Evolutionary conservation across 108 stramenopile species (phyloP).

Genomic region (Nitzschia sp.): DNA sequence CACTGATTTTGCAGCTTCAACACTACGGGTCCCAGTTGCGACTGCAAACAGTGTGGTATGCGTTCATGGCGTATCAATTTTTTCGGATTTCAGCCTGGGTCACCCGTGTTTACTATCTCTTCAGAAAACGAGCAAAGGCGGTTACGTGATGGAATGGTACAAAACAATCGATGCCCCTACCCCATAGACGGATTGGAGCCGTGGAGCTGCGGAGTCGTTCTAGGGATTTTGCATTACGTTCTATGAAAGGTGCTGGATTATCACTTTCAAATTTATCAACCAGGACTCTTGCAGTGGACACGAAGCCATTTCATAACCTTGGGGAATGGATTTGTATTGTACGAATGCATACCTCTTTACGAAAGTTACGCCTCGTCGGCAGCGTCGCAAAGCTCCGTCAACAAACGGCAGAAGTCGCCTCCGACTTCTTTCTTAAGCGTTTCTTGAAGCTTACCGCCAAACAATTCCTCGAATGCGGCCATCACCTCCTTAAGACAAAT

Average conservation of each 20-base stretch:
- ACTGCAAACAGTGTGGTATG: conserved; percentile 69
- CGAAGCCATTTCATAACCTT: too few relatives aligned
- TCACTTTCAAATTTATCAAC: too few relatives aligned
- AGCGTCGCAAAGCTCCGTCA: conserved; percentile 46
- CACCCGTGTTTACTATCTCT: conserved; percentile 9
- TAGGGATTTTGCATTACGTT: too few relatives aligned
- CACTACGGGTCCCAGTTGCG: conserved; percentile 43
- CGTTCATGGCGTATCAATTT: conserved; percentile 71
- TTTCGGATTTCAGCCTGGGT: conserved; percentile 43
- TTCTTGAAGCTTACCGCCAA: conserved; percentile 50
- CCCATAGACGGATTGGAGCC: too few relatives aligned
- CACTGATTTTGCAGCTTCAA: conserved; percentile 76
- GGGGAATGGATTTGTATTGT: too few relatives aligned
- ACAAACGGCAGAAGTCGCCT: conserved; percentile 46
- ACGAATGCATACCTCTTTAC: too few relatives aligned
- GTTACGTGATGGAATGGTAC: too few relatives aligned
- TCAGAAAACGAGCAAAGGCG: background rate
- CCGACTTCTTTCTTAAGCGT: conserved; percentile 44
- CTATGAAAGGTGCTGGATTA: too few relatives aligned
- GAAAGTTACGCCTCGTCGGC: too few relatives aligned
- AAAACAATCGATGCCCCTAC: too few relatives aligned
- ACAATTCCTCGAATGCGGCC: conserved; percentile 48
- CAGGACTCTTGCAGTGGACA: too few relatives aligned
- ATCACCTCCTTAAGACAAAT: conserved; percentile 45
- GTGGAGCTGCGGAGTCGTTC: too few relatives aligned